phyloP scores from a whole-genome alignment of 78 protist genomes.

The Pigoraptor vietnamica region DNA sequence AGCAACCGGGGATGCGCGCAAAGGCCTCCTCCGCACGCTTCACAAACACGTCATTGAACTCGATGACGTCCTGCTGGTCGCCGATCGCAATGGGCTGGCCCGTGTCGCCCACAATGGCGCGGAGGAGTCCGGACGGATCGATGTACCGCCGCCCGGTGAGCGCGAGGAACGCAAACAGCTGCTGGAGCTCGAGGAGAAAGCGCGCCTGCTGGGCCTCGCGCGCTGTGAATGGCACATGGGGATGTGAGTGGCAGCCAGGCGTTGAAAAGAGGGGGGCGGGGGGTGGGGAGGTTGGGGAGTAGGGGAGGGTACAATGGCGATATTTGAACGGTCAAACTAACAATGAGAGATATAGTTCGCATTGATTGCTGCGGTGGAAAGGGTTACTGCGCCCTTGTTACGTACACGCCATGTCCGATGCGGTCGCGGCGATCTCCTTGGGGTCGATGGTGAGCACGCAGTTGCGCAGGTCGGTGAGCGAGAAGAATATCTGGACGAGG shows the following conservation, averaged over 20 bases:
- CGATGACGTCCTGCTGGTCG: conserved; percentile 5
- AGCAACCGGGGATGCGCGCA: background rate
- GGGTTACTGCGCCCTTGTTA: no score
- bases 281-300: no score
- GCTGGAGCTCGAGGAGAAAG: background rate
- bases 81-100: background rate
- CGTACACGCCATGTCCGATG: no score
- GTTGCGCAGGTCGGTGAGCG: conserved; percentile 7
- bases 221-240: background rate
- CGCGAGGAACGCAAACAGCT: background rate
- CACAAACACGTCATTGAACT: conserved; percentile 6
- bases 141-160: background rate
- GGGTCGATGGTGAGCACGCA: background rate
- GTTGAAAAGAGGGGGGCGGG: background rate
- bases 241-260: background rate
- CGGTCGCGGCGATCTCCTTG: background rate
- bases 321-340: no score
- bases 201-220: background rate
- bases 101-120: background rate
- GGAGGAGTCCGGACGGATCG: background rate
- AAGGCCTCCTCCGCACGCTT: background rate
- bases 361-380: no score
- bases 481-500: conserved; percentile 35
- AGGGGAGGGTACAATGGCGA: no score
- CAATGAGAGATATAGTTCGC: no score